Evolutionary conservation across 2,329 filamentous ascomycete genomes (phyloP).

Genomic region (Pleurostoma richardsiae): DNA sequence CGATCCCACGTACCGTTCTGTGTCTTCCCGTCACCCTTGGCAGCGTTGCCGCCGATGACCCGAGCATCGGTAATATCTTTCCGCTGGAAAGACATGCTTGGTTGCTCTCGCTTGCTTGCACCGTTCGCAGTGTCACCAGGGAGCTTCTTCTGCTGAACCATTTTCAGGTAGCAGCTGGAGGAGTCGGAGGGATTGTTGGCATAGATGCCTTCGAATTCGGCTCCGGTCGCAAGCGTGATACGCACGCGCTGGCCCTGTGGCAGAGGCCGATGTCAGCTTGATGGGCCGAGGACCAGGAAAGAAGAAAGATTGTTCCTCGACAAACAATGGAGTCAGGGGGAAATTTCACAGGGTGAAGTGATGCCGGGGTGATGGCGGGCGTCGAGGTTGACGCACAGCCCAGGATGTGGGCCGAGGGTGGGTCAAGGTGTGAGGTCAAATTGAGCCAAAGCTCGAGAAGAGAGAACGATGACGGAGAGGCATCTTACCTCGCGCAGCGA

Average conservation of each 20-base stretch:
- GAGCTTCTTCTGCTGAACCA: constrained; percentile 26
- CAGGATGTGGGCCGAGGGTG: too few relatives aligned
- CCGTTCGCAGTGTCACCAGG: constrained; percentile 22
- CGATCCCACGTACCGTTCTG: constrained; percentile 33
- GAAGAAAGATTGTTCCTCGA: not conserved
- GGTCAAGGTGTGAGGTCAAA: not conserved
- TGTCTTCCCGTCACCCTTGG: constrained; percentile 28
- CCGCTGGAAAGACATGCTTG: constrained; percentile 24
- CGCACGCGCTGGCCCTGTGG: constrained; percentile 23
- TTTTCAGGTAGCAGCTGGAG: constrained; percentile 20
- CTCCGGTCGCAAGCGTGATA: constrained; percentile 18
- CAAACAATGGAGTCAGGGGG: too few relatives aligned
- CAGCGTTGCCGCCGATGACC: constrained; percentile 15
- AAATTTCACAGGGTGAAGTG: not conserved
- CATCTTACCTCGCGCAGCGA: constrained; percentile 23
- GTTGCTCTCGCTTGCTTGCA: constrained; percentile 18
- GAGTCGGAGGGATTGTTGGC: constrained; percentile 16
- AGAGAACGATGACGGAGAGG: constrained; percentile 3
- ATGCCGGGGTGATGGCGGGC: not conserved
- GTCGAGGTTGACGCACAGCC: not conserved
- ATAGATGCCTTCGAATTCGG: constrained; percentile 24
- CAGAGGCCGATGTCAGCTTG: not conserved
- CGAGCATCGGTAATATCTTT: constrained; percentile 23
- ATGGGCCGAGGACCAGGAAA: constrained; percentile 1
- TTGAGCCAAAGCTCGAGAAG: constrained; percentile 3